phyloP scores from a whole-genome alignment of 306 rosid genomes.

The Dryas octopetala region DNA sequence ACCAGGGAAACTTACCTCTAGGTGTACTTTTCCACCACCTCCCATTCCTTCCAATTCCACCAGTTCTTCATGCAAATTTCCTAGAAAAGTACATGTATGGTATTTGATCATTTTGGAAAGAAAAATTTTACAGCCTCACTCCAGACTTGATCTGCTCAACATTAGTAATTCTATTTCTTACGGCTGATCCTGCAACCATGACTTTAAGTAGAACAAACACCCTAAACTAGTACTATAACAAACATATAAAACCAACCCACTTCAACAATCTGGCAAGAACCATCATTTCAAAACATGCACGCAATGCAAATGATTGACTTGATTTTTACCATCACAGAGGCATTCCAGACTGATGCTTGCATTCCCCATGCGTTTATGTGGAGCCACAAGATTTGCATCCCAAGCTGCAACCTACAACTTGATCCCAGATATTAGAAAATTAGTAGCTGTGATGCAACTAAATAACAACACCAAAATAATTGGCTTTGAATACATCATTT shows the following conservation, averaged over 20 bases:
- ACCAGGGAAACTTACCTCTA: conserved; percentile 66
- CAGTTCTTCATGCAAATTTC: conserved; percentile 64
- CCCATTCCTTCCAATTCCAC: conserved; percentile 99
- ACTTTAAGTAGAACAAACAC: neutral
- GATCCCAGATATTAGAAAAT: conserved; percentile 32
- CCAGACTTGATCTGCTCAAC: conserved; percentile 6
- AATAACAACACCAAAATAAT: neutral
- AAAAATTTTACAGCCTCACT: conserved; percentile 23
- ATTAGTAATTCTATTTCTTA: conserved; percentile 3
- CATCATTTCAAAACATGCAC: conserved; percentile 20
- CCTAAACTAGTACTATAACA: neutral
- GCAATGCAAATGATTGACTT: conserved; percentile 20
- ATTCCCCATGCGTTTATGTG: conserved; percentile 99
- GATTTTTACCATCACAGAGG: conserved; percentile 80
- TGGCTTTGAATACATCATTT: neutral
- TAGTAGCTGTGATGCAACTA: conserved; percentile 18
- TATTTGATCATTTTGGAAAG: conserved; percentile 6
- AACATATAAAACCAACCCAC: conserved; percentile 19
- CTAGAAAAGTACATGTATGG: conserved; percentile 46
- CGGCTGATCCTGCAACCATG: neutral
- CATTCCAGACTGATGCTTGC: conserved; percentile 62
- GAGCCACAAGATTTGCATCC: conserved; percentile 97
- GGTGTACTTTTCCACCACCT: conserved; percentile 81
- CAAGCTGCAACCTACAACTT: conserved; percentile 82
- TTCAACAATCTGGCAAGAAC: conserved; percentile 17